These are phyloP conservation scores for Dicorynia guianensis DNA, from an alignment of 306 rosid genomes.

Conservation along the genomic window DNA sequence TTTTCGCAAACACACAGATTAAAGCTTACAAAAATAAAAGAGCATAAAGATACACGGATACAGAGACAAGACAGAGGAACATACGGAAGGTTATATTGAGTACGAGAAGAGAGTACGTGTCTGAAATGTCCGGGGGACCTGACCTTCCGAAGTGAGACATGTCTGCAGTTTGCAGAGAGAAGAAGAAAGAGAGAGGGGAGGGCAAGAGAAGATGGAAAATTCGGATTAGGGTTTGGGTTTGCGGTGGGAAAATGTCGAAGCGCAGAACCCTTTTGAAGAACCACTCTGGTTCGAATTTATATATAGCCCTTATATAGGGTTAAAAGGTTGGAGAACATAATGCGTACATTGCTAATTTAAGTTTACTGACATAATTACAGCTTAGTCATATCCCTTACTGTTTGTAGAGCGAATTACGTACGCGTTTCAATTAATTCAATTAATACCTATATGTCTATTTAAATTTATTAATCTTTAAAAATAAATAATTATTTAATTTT, in stretches of 20 bases:
- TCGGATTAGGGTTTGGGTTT: conserved; percentile 41
- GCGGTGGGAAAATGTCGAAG: neutral
- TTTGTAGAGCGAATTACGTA: too few relatives aligned
- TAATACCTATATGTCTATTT: too few relatives aligned
- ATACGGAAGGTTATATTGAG: conserved; percentile 92
- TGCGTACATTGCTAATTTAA: too few relatives aligned
- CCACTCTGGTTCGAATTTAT: neutral
- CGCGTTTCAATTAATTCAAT: too few relatives aligned
- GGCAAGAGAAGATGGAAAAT: neutral
- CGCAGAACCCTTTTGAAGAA: conserved; percentile 38
- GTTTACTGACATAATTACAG: too few relatives aligned
- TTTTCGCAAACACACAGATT: too few relatives aligned
- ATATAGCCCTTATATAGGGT: too few relatives aligned
- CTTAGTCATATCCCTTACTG: too few relatives aligned
- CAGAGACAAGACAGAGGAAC: neutral
- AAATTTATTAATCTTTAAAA: too few relatives aligned
- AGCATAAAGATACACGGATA: neutral
- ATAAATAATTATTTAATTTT: too few relatives aligned
- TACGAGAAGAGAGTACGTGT: conserved; percentile 92
- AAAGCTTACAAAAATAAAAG: neutral
- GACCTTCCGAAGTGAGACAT: conserved; percentile 95
- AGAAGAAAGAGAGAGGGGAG: neutral
- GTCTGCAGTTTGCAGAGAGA: neutral
- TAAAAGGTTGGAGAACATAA: too few relatives aligned
- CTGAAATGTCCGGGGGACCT: conserved; percentile 89